Conservation (phyloP, 768 basidiomycete species). For the Lactarius deliciosus region DNA sequence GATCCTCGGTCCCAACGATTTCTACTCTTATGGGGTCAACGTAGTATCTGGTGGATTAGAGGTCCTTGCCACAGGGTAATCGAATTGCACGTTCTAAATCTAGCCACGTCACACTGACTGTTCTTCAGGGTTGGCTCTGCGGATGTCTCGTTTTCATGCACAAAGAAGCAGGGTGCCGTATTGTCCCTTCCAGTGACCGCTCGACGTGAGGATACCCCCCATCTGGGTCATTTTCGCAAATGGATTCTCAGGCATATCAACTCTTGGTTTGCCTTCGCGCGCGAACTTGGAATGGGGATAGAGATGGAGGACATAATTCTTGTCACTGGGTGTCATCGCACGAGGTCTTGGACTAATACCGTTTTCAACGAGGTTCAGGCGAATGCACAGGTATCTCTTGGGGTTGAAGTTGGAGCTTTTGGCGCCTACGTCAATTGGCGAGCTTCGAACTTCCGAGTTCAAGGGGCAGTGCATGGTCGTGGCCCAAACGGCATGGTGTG, state of each 20-base stretch:
- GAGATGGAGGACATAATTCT: no score
- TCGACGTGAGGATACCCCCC: not conserved
- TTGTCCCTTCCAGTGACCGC: not conserved
- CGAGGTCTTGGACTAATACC: no score
- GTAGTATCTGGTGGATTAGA: not conserved
- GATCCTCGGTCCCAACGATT: not conserved
- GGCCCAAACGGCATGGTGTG: not conserved
- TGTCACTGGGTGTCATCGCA: no score
- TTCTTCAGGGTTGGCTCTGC: not conserved
- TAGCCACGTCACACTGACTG: not conserved
- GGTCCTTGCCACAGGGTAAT: not conserved
- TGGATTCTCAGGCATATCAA: not conserved
- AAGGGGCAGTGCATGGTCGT: not conserved
- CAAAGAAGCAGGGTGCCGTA: not conserved
- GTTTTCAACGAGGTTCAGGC: no score
- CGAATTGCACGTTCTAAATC: not conserved
- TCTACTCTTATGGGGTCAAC: not conserved
- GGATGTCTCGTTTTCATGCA: not conserved
- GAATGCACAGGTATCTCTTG: not conserved
- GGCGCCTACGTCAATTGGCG: not conserved
- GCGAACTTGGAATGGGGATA: not conserved
- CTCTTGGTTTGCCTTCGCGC: not conserved
- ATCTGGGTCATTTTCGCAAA: not conserved
- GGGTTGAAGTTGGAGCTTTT: not conserved
- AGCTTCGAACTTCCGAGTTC: not conserved